Base-by-base conservation (phyloP, 2,329 filamentous ascomycete genomes). In the Aureobasidium zeae region DNA sequence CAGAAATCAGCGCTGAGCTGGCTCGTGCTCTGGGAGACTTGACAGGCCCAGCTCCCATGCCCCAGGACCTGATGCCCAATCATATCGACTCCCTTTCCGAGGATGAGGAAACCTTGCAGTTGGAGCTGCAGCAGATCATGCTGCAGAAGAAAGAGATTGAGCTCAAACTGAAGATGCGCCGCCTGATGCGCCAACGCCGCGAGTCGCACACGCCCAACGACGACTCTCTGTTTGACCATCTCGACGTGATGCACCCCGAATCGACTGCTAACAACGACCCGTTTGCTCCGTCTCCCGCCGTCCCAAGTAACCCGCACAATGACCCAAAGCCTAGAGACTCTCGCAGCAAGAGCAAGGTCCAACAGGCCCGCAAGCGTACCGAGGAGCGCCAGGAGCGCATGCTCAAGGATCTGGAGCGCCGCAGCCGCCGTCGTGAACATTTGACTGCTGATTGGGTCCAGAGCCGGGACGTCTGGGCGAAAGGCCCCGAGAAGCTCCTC, bases 371-470 rank as follows among this genome's bases (percentile, higher is more conserved):
- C 50, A 51, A 51, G 21, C 52, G 58, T 19, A 62, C 58, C 4
- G 58, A 58, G 11, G 58, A 62, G 43, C 51, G 58, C 8, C 58
- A 62, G 33, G 59, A 62, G 48, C 54, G 58, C 29, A 61, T 61
- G 58, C 52, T 62, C 6, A 49, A 52, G 21, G 59, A 61, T 29
- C 51, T 62, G n/a, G 58, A 61, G 44, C 52, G 57, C 13, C 55
- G 59, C 21, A 60, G 57, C 37, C 53, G 59, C 21, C 55, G 58
- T 13, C 55, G 59, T 19, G 59, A 62, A 25, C 59, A 61, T 44
- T 49, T 62, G 15, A 61, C 58, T 2, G 58, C 59, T 6, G 59
- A 62, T 36, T 62, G 59, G 59, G 59, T 62, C 10, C 52, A 57
- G 46, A 59, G 55, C 47, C 60, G 61, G 44, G 58, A 61, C 44